Evolutionary conservation across 192 early-diverging fungal genomes (phyloP), one percentile per base, ranked within the genome.

Genomic region (Umbelopsis sp.): DNA sequence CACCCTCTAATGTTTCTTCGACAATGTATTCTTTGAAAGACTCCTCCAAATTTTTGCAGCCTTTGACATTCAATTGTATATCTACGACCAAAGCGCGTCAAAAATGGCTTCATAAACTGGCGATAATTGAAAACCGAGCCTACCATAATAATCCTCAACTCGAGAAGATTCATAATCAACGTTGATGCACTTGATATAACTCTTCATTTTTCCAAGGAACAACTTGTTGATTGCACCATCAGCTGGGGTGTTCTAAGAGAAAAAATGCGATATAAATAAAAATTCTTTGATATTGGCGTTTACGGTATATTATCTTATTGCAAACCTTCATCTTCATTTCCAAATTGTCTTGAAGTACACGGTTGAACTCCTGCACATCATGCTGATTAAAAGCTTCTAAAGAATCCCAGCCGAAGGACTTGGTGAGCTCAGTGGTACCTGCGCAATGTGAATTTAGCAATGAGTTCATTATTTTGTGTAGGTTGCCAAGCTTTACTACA

Each of bases 131-230:
- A 41, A 41, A 41, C 21, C 47, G 23, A 66, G 23, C 53, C 20
- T 80, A 92, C 89, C 94, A 82, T 98, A 98, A 81, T 90, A 98
- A 82, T 96, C 92, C 75, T 99, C 96, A 22, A 91, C 84, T 30
- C 98, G 85, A 66, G 95, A 95, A 44, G 94, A 97, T 80, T 98
- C 95, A 75, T 90, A 99, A 65, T 94, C 89, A 10, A 99, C 94
- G 66, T 97, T 87, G 73, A 98, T 89, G 65, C 98, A 98, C 78
- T 92, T 93, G 71, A 98, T 92, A 78, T 93, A 99, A 78, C 91
- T 95, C 85, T 98, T 98, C 92, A 95, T 97, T 76, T 92, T 97
- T 21, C 97, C 97, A 33, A 91, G 91, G 86, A 99, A 99, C n/a
- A 99, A 82, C 45, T 87, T 87, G 12, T 88, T 84, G 49, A 98